Base-by-base conservation (phyloP, 805 yeast genomes). In the Jamesozyma hellenica region DNA sequence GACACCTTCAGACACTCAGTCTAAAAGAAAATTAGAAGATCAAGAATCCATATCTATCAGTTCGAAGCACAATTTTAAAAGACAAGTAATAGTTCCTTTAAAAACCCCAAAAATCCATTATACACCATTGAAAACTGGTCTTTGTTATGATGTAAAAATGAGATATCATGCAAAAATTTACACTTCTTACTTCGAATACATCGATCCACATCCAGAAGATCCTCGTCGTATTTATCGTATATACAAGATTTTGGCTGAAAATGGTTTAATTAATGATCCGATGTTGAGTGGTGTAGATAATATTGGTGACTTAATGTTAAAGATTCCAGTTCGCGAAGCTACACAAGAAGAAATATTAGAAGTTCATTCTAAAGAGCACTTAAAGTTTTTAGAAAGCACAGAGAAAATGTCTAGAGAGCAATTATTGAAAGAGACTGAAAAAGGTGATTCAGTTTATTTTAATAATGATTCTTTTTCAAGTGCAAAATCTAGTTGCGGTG, bases 201-300 rank as follows among this genome's bases (percentile, higher is more conserved):
- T 90, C 38, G 98, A 92, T 56, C 98, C 97, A 2, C 99, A 92
- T 58, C 99, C 99, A 4, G 99, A 92, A 60, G 98, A 92, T 56
- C 99, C 99, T 10, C 72, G 98, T 46, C 76, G 99, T 50, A 88
- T 90, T 28, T 92, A 88, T 63, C 72, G 97, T 41, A 84, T 92
- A 35, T 92, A 92, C 66, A 87, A 92, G 63, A 82, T 83, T 32
- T 70, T 92, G 33, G 96, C 96, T 0, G 96, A 92, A 55, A 87
- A 92, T 29, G 98, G 98, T 0, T 68, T 92, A 13, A 80, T 92
- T 41, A 73, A 67, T 28, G 96, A 90, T 56, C 81, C 85, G 13
- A 72, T 82, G 9, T 66, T 87, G 36, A 72, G 82, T 2, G 70
- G 80, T 6, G 61, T 72, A 6, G 82, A 79, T 38, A 79, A 82